Base-by-base conservation (phyloP, 169 alveolate genomes). In the Eimeria falciformis region DNA sequence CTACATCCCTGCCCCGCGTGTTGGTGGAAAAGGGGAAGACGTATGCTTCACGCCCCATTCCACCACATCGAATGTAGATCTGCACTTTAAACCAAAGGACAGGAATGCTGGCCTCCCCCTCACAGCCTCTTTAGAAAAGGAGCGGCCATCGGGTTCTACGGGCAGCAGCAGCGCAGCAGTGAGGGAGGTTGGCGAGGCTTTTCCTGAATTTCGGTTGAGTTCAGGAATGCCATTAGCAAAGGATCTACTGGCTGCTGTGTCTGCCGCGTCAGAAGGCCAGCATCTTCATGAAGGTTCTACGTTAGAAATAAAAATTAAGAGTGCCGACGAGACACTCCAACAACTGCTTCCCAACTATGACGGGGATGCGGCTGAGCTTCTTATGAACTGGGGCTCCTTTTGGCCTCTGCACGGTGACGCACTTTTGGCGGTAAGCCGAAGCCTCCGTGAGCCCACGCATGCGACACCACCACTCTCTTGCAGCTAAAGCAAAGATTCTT, bases 1-100 rank as follows among this genome's bases (percentile, higher is more conserved):
- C 43, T 75, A 75, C 43, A 75, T 75, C n/a, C 85, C 85, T 5
- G 85, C 85, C 45, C 85, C 85, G 21, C 85, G 11, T 7, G 85
- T 43, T 21, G 85, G 85, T 33, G 46, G 18, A 50, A 21, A 3
- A 1, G 68, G 66, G 45, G 68, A 46, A 46, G 85, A 75, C 29
- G 33, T 12, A 21, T 75, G 85, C 33, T 75, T 75, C 47, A 75
- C 85, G 3, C 43, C 85, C 18, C 66, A 29, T 40, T 62, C 75
- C 0, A 21, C 43, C 43, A 11, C 25, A 21, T 45, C 46, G 18
- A 50, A 75, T 45, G 62, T 27, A 33, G 53, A 18, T 14, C 55
- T 37, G 14, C 53, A 23, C 56, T 69, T 18, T 21, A 27, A 33
- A 33, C 40, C 40, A 33, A 33, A 33, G 40, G 40, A 33, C 40